Percentiles rank a stretch among this genome's conserved stretches.
Conservation (phyloP, 257 asterid genomes). For the Salvia splendens region DNA sequence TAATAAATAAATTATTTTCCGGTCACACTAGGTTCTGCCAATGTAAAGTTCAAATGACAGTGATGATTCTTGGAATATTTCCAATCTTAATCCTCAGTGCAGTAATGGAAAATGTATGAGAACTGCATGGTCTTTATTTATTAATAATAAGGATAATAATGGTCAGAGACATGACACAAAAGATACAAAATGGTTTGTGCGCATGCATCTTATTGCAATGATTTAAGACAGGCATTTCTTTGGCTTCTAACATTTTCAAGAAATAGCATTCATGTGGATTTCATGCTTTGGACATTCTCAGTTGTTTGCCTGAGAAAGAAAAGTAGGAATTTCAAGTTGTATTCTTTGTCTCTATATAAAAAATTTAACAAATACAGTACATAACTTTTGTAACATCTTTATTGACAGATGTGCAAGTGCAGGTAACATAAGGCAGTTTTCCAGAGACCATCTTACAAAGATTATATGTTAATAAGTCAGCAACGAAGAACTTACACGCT, state of each 20-base stretch:
- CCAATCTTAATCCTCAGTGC: constrained; percentile 10
- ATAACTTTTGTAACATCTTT: not conserved
- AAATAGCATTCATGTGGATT: constrained; percentile 2
- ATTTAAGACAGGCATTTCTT: constrained; percentile 17
- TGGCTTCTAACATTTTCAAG: not conserved
- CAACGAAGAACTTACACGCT: constrained; percentile 58
- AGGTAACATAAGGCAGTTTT: constrained; percentile 10
- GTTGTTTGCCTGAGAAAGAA: constrained; percentile 13
- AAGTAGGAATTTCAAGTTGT: not conserved
- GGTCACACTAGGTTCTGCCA: not conserved
- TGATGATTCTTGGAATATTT: constrained; percentile 10
- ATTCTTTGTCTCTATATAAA: constrained; percentile 12
- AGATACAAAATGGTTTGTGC: not conserved
- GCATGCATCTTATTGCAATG: not conserved
- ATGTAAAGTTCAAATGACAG: constrained; percentile 16
- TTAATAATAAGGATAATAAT: constrained; percentile 28
- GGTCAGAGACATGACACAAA: not conserved
- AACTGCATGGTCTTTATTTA: not conserved
- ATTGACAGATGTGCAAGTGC: constrained; percentile 21
- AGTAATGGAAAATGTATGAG: constrained; percentile 1
- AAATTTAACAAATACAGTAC: not conserved
- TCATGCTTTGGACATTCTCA: constrained; percentile 2
- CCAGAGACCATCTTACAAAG: constrained; percentile 17
- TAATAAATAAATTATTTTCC: constrained; percentile 18
- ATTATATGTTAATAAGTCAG: constrained; percentile 10